Evolutionary conservation across 169 alveolate species (phyloP).

Genomic region (Babesia gibsoni): DNA sequence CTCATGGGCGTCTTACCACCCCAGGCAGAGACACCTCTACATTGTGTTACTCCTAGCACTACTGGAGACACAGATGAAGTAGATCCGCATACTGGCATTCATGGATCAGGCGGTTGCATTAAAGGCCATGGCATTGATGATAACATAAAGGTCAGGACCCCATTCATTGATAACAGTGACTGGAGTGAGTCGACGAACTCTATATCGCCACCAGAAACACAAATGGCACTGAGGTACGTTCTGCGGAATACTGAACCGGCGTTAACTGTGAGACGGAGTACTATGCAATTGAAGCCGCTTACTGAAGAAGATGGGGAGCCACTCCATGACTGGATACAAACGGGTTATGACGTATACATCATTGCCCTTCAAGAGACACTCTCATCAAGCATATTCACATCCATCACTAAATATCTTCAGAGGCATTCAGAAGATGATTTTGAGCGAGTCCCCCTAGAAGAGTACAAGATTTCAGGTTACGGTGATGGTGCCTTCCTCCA

Average conservation of each 20-base stretch:
- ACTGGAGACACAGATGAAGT: too few species aligned
- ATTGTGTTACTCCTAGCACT: too few species aligned
- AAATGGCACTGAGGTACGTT: too few species aligned
- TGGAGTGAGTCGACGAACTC: too few species aligned
- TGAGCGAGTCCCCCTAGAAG: constrained; percentile 67
- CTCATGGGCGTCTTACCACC: too few species aligned
- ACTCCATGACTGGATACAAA: constrained; percentile 74
- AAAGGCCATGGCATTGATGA: too few species aligned
- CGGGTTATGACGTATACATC: constrained; percentile 77
- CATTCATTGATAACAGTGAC: too few species aligned
- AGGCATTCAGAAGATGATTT: constrained; percentile 62
- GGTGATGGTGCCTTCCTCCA: constrained; percentile 85
- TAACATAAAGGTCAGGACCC: too few species aligned
- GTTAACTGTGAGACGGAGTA: not conserved
- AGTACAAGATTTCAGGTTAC: constrained; percentile 75
- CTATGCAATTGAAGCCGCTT: constrained; percentile 24
- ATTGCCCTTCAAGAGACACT: constrained; percentile 79
- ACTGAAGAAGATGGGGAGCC: constrained; percentile 60
- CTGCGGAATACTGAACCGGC: not conserved
- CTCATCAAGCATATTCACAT: constrained; percentile 68
- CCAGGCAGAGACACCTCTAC: too few species aligned
- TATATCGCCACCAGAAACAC: too few species aligned
- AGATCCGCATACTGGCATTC: too few species aligned
- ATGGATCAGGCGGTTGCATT: too few species aligned
- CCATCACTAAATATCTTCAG: constrained; percentile 65